Conservation (phyloP, 2,329 filamentous ascomycete species). For the Sordariomycetes sp. region DNA sequence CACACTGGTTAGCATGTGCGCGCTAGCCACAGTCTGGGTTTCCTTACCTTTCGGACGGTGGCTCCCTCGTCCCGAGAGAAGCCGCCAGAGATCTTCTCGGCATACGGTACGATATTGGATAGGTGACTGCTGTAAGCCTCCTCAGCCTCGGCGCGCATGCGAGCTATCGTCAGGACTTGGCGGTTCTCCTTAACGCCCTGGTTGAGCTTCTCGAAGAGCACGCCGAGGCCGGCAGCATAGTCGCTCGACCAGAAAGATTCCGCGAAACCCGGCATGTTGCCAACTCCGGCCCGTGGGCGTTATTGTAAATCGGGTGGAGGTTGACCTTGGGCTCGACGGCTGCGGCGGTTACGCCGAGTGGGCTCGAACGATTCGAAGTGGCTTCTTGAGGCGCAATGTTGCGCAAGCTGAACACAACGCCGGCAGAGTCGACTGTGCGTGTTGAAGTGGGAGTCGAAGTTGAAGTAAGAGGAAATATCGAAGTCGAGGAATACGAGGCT, state of each 20-base stretch:
- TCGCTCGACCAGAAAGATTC: slow-evolving; percentile 98
- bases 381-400: too few species aligned
- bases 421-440: too few species aligned
- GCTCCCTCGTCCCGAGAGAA: slow-evolving; percentile 91
- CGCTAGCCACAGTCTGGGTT: too few species aligned
- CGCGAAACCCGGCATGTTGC: slow-evolving; percentile 78
- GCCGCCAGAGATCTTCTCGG: slow-evolving; percentile 74
- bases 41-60: slow-evolving; percentile 84
- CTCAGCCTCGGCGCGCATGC: slow-evolving; percentile 91
- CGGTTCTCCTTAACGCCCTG: slow-evolving; percentile 94
- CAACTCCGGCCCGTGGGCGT: too few species aligned
- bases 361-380: too few species aligned
- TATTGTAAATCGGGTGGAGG: too few species aligned
- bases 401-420: too few species aligned
- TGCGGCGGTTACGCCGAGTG: too few species aligned
- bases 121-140: slow-evolving; percentile 78
- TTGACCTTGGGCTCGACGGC: too few species aligned
- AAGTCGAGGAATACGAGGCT: slow-evolving; percentile 1
- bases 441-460: not conserved
- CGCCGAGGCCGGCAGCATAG: slow-evolving; percentile 89
- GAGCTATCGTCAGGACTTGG: slow-evolving; percentile 83
- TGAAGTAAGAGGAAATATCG: not conserved
- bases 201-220: slow-evolving; percentile 93
- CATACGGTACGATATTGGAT: slow-evolving; percentile 69
- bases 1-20: slow-evolving; percentile 1